Evolutionary conservation across 129 eudicot species (phyloP).

Genomic region (Kitagawia praeruptora): DNA sequence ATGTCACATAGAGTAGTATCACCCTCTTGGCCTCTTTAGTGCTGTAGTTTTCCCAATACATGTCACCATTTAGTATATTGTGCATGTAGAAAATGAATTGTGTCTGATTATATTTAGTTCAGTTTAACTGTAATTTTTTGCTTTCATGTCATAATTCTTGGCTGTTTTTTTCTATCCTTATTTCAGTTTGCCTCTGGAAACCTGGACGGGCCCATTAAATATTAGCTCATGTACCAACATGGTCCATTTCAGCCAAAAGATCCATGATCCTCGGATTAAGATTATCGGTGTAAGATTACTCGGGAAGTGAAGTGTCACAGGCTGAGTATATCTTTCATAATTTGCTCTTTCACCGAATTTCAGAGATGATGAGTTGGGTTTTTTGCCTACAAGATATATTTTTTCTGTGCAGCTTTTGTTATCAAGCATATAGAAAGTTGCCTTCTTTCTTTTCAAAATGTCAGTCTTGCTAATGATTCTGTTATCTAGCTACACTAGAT

Average conservation of each 20-base stretch:
- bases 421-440: not conserved
- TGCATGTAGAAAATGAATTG: not conserved
- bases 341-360: conserved; percentile 9
- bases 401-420: not conserved
- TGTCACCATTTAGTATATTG: not conserved
- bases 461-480: not conserved
- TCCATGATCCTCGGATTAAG: conserved; percentile 3
- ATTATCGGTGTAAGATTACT: not conserved
- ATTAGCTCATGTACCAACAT: conserved; percentile 23
- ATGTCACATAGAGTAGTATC: not conserved
- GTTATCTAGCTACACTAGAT: not conserved
- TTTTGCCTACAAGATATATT: not conserved
- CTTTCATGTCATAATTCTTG: not conserved
- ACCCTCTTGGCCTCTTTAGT: not conserved
- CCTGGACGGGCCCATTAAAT: conserved; percentile 90
- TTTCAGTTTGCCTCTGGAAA: conserved; percentile 87
- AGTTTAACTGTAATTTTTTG: not conserved
- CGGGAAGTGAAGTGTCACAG: not conserved
- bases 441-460: not conserved
- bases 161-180: not conserved
- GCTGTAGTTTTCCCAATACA: not conserved
- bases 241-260: not conserved
- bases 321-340: not conserved
- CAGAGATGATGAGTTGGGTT: conserved; percentile 13
- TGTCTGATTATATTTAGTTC: not conserved